Evolutionary conservation across 78 protist species (phyloP).

Genomic region (Blattamonas nauphoetae): DNA sequence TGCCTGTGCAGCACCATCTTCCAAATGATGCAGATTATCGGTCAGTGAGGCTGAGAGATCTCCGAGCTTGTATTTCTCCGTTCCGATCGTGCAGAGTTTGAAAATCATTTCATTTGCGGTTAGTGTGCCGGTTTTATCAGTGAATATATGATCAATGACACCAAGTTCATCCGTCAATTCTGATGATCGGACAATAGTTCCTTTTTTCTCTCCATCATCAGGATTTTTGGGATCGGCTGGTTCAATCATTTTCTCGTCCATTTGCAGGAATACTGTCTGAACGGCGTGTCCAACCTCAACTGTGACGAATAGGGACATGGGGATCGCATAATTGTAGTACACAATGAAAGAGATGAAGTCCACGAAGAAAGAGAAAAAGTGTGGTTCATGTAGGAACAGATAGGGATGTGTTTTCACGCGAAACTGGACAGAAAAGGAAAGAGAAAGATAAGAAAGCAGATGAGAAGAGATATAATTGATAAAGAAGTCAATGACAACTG

Average conservation of each 20-base stretch:
- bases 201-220: not conserved
- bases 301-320: constrained; percentile 34
- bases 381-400: not conserved
- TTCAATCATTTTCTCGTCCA: not conserved
- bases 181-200: not conserved
- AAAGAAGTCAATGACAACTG: not conserved
- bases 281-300: not conserved
- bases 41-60: no score
- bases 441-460: not conserved
- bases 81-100: not conserved
- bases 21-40: no score
- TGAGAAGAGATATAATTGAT: not conserved
- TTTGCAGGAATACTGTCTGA: not conserved
- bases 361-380: not conserved
- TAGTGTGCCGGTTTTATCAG: constrained; percentile 43
- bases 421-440: not conserved
- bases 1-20: no score
- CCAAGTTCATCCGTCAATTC: not conserved
- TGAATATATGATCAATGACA: constrained; percentile 28
- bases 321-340: constrained; percentile 21
- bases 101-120: constrained; percentile 11
- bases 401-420: not conserved
- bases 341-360: constrained; percentile 1
- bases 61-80: not conserved
- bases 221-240: no score